These are phyloP conservation scores for Papilionanthe hybrid DNA, from an alignment of 116 monocot species.

Conservation along the genomic window DNA sequence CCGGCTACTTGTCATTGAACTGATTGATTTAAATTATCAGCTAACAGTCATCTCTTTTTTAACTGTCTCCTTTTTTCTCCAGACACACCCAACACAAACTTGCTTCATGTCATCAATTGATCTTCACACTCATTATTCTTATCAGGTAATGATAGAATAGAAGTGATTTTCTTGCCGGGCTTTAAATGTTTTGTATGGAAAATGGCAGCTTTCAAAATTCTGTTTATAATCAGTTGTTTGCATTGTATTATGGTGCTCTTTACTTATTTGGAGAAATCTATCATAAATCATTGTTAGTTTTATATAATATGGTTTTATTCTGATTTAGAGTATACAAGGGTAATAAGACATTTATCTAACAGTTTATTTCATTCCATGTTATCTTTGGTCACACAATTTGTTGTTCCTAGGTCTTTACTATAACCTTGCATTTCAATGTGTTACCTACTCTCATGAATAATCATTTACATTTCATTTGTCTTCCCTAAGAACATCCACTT, in stretches of 20 bases:
- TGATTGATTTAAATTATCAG: slow-evolving; percentile 1
- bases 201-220: neutral
- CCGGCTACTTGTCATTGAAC: neutral
- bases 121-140: slow-evolving; percentile 99
- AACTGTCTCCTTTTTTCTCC: slow-evolving; percentile 7
- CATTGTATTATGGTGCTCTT: neutral
- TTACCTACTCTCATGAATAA: no score
- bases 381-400: no score
- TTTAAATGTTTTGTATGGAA: neutral
- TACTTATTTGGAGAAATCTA: neutral
- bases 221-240: neutral
- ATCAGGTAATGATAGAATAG: slow-evolving; percentile 58
- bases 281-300: neutral
- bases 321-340: no score
- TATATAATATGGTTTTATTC: no score
- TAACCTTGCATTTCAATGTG: no score
- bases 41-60: neutral
- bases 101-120: slow-evolving; percentile 99
- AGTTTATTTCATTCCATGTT: no score
- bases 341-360: no score
- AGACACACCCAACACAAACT: slow-evolving; percentile 99
- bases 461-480: no score
- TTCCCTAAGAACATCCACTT: no score
- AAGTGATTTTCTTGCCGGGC: neutral
- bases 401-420: no score